Evolutionary conservation across 768 basidiomycete genomes (phyloP).

Genomic region (Russula sp.): DNA sequence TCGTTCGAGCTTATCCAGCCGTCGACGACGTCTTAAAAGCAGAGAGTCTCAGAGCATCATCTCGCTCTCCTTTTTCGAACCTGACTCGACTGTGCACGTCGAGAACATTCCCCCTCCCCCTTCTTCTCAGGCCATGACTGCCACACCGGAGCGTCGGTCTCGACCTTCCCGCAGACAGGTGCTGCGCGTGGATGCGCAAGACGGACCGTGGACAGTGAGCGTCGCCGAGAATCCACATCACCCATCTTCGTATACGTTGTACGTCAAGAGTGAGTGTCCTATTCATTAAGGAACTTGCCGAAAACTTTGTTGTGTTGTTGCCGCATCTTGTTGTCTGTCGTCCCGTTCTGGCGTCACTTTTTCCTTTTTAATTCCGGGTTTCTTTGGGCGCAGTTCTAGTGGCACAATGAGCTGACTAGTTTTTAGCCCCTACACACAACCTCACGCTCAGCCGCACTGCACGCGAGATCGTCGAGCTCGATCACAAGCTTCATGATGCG

Average conservation of each 20-base stretch:
- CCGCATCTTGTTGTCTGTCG: slow-evolving; percentile 1
- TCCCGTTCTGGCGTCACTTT: slow-evolving; percentile 1
- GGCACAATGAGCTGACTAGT: slow-evolving; percentile 13
- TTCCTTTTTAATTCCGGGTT: slow-evolving; percentile 4
- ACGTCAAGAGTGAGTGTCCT: slow-evolving; percentile 77
- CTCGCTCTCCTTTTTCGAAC: slow-evolving; percentile 41
- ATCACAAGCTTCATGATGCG: slow-evolving; percentile 67
- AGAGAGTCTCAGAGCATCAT: slow-evolving; percentile 36
- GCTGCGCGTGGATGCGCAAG: slow-evolving; percentile 63
- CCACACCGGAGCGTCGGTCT: slow-evolving; percentile 25
- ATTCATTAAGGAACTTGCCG: background rate
- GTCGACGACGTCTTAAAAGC: slow-evolving; percentile 40
- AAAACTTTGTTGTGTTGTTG: slow-evolving; percentile 15
- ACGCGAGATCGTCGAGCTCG: slow-evolving; percentile 74
- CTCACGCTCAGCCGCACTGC: slow-evolving; percentile 77
- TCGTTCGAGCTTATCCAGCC: slow-evolving; percentile 35
- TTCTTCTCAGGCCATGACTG: slow-evolving; percentile 25
- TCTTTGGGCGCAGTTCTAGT: slow-evolving; percentile 20
- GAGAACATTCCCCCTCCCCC: slow-evolving; percentile 24
- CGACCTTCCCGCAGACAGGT: slow-evolving; percentile 37
- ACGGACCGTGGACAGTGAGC: slow-evolving; percentile 83
- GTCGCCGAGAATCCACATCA: slow-evolving; percentile 82
- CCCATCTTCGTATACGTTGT: slow-evolving; percentile 67
- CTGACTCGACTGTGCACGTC: slow-evolving; percentile 30
- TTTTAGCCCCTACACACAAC: slow-evolving; percentile 79